Evolutionary conservation across 352 stramenopile species (phyloP).

Genomic region (Phytophthora fragariae): DNA sequence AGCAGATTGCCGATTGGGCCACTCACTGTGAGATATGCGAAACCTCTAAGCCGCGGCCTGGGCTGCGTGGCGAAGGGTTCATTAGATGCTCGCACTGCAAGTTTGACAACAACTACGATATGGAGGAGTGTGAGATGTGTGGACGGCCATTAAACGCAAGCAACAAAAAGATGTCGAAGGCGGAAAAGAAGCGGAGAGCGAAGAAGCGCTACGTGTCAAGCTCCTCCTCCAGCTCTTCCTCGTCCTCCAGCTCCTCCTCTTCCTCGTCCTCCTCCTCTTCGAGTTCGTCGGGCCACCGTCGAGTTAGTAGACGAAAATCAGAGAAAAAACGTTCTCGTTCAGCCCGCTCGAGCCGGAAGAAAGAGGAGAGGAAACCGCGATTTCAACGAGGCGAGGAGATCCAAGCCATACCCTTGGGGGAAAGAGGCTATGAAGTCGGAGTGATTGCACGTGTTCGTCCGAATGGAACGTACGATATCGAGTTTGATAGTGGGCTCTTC

Average conservation of each 20-base stretch:
- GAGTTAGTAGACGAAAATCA: conserved; percentile 43
- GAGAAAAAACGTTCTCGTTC: conserved; percentile 38
- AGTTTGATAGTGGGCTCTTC: conserved; percentile 66
- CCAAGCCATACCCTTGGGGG: conserved; percentile 61
- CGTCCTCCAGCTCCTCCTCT: conserved; percentile 28
- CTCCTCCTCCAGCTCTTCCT: conserved; percentile 47
- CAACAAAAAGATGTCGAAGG: conserved; percentile 44
- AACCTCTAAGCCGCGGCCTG: conserved; percentile 63
- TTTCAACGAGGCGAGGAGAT: conserved; percentile 71
- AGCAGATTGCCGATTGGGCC: conserved; percentile 75
- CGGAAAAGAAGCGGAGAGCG: conserved; percentile 42
- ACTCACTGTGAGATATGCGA: conserved; percentile 80
- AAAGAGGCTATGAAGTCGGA: conserved; percentile 57
- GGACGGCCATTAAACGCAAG: conserved; percentile 44
- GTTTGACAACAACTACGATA: conserved; percentile 82
- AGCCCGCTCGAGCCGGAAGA: conserved; percentile 26
- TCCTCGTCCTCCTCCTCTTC: conserved; percentile 42
- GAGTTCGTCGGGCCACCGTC: conserved; percentile 27
- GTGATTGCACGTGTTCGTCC: conserved; percentile 57
- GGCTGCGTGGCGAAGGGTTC: conserved; percentile 55
- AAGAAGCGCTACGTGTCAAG: conserved; percentile 52
- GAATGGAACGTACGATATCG: conserved; percentile 71
- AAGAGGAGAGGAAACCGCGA: conserved; percentile 35
- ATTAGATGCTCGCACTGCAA: conserved; percentile 72
- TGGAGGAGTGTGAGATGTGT: conserved; percentile 76